Conservation (phyloP, 140 eudicot species). For the Anethum foeniculum region DNA sequence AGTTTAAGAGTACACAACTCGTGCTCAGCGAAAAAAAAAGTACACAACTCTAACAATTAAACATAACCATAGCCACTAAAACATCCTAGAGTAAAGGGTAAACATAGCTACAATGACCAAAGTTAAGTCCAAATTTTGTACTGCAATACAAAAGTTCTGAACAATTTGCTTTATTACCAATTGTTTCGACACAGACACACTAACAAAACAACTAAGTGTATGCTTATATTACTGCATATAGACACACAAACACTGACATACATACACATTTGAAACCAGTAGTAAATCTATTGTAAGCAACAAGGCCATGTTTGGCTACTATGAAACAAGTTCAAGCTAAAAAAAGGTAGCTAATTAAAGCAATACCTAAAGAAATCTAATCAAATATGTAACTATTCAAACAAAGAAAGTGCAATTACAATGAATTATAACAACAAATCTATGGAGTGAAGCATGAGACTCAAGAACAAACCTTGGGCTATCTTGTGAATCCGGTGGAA, state of each 20-base stretch:
- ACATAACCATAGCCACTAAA: neutral
- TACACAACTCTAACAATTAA: neutral
- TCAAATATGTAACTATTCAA: slow-evolving; percentile 11
- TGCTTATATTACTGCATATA: neutral
- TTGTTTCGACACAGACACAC: neutral
- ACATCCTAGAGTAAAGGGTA: neutral
- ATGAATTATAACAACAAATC: neutral
- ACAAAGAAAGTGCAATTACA: neutral
- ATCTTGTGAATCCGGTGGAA: neutral
- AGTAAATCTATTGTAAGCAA: neutral
- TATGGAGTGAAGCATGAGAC: neutral
- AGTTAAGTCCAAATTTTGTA: neutral
- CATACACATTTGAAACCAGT: neutral
- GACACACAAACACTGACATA: neutral
- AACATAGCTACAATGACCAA: too few relatives aligned
- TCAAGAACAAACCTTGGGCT: slow-evolving; percentile 9
- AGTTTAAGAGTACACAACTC: neutral
- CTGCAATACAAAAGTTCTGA: neutral
- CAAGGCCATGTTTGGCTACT: slow-evolving; percentile 15
- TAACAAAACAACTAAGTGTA: neutral
- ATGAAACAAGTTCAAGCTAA: neutral
- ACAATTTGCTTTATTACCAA: neutral
- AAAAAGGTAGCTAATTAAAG: slow-evolving; percentile 13
- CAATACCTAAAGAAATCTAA: neutral
- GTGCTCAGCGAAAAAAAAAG: neutral